Conservation (phyloP, 1,284 basidiomycete genomes). For the Spongiforma sp. region DNA sequence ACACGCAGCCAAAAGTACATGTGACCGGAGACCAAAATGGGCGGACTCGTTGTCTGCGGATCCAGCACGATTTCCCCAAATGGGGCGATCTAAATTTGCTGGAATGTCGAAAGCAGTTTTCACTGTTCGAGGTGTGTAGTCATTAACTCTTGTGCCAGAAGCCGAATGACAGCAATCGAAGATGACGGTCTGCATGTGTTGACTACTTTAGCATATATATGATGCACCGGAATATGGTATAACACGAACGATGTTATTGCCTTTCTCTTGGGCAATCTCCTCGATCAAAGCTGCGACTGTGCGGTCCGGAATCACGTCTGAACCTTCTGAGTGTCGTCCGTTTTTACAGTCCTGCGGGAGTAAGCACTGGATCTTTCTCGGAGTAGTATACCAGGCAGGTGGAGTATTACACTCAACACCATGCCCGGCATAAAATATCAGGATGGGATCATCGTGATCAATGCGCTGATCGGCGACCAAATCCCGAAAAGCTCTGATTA, state of each 20-base stretch:
- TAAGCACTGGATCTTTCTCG: constrained; percentile 56
- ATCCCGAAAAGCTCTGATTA: constrained; percentile 56
- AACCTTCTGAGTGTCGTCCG: constrained; percentile 42
- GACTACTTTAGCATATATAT: neutral
- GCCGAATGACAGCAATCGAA: constrained; percentile 64
- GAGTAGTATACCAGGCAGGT: constrained; percentile 10
- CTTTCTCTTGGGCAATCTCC: constrained; percentile 55
- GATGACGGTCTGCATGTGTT: constrained; percentile 47
- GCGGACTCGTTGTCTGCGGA: constrained; percentile 47
- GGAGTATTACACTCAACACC: constrained; percentile 58
- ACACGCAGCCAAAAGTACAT: constrained; percentile 59
- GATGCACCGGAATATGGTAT: neutral
- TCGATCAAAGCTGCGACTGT: constrained; percentile 57
- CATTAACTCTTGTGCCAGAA: constrained; percentile 39
- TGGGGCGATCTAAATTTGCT: constrained; percentile 51
- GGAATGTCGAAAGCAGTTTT: constrained; percentile 51
- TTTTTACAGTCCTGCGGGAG: constrained; percentile 39
- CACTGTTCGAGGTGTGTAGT: constrained; percentile 43
- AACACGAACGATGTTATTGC: constrained; percentile 54
- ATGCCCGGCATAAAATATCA: constrained; percentile 69
- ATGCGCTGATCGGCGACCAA: constrained; percentile 58
- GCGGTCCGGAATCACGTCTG: constrained; percentile 50
- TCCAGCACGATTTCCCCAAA: constrained; percentile 48
- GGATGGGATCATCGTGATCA: constrained; percentile 57
- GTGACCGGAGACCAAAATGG: constrained; percentile 42